phyloP scores from a whole-genome alignment of 2,329 filamentous ascomycete genomes.

The Grosmannia penicillata region DNA sequence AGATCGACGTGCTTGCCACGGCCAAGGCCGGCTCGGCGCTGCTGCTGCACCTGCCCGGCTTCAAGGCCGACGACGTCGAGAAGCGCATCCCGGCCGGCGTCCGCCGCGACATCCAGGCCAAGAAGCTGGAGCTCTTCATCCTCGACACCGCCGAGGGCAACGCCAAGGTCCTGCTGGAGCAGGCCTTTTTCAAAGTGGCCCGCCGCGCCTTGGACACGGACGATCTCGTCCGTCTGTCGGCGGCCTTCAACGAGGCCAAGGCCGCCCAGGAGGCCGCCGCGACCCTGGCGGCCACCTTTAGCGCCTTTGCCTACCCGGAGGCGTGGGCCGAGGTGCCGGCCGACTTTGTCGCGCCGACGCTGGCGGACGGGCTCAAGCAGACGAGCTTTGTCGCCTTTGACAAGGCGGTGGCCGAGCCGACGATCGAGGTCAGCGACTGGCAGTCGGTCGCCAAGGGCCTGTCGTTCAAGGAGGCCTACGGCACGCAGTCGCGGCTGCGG shows the following conservation, averaged over 20 bases:
- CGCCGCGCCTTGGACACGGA: conserved; percentile 49
- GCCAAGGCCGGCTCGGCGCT: conserved; percentile 58
- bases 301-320: conserved; percentile 30
- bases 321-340: conserved; percentile 61
- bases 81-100: conserved; percentile 63
- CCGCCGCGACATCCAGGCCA: conserved; percentile 56
- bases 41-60: conserved; percentile 59
- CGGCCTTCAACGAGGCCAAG: conserved; percentile 33
- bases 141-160: conserved; percentile 56
- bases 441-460: conserved; percentile 74
- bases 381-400: conserved; percentile 76
- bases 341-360: conserved; percentile 35
- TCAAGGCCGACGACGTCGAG: conserved; percentile 81
- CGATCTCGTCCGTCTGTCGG: conserved; percentile 50
- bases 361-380: conserved; percentile 50
- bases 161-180: conserved; percentile 52
- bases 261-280: conserved; percentile 44
- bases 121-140: conserved; percentile 56
- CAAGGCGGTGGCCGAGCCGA: conserved; percentile 58
- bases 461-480: conserved; percentile 88
- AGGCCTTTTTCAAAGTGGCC: conserved; percentile 71
- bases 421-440: conserved; percentile 57
- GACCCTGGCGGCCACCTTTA: conserved; percentile 51
- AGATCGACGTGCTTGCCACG: conserved; percentile 58
- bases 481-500: conserved; percentile 56